Evolutionary conservation across 176 grass and related monocot species (phyloP).

Genomic region (Hyparrhenia diplandra): DNA sequence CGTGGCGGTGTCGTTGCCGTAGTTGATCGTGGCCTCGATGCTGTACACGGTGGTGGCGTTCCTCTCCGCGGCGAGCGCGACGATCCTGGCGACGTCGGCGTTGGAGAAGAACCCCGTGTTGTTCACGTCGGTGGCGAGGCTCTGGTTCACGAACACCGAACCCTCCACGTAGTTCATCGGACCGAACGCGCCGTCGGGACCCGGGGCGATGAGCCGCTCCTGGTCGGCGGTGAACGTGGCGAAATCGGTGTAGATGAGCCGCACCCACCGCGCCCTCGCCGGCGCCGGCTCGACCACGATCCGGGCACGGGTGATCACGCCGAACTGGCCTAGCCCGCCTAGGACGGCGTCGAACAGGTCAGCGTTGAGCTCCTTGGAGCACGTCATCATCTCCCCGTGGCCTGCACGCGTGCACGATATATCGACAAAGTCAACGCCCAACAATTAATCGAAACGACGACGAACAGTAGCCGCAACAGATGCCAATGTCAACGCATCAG

Average conservation of each 20-base stretch:
- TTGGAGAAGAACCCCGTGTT: slow-evolving; percentile 53
- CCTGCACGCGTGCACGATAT: slow-evolving; percentile 33
- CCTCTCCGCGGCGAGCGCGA: slow-evolving; percentile 7
- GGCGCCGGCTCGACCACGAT: slow-evolving; percentile 55
- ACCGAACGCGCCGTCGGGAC: slow-evolving; percentile 2
- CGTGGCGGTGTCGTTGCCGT: background rate
- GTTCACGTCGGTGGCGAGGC: slow-evolving; percentile 38
- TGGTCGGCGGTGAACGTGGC: slow-evolving; percentile 55
- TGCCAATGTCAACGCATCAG: slow-evolving; percentile 10
- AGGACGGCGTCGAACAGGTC: slow-evolving; percentile 70
- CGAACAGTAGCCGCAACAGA: too few species aligned
- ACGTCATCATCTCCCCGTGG: slow-evolving; percentile 55
- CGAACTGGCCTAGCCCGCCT: slow-evolving; percentile 82
- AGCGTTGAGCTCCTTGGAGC: slow-evolving; percentile 49
- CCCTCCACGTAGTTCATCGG: slow-evolving; percentile 72
- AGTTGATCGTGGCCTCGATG: slow-evolving; percentile 70
- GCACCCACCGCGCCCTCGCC: slow-evolving; percentile 46
- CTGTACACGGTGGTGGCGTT: slow-evolving; percentile 51
- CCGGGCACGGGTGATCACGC: slow-evolving; percentile 71
- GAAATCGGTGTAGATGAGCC: slow-evolving; percentile 69
- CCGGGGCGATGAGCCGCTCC: slow-evolving; percentile 37
- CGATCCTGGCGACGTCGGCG: slow-evolving; percentile 38
- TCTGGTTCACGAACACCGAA: slow-evolving; percentile 39
- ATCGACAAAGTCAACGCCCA: slow-evolving; percentile 29
- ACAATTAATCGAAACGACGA: background rate